Evolutionary conservation across 2,329 filamentous ascomycete genomes (phyloP), one percentile per base, ranked within the genome.

Genomic region (Calonectria ilicicola): DNA sequence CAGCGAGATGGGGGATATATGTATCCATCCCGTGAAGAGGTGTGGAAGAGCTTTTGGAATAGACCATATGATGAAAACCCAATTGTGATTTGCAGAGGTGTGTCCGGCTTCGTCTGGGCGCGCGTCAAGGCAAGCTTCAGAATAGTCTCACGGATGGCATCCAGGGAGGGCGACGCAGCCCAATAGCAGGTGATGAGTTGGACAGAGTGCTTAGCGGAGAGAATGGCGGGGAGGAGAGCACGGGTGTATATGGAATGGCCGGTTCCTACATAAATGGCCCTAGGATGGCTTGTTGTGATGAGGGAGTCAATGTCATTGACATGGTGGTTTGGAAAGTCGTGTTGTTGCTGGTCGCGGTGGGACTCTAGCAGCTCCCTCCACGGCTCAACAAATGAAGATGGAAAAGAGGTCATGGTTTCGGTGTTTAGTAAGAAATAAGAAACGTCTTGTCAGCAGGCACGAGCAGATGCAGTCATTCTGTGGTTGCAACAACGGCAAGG

Each of bases 181-280:
- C 94, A 96, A 83, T 96, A 97, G 82, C 94, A 96, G 10, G 94
- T 96, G 8, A 95, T 93, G 49, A 97, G 87, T 71, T 95, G 90
- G 32, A 96, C 85, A 78, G 95, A 94, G 60, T 87, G 84, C 42
- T 88, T 85, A 2, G 94, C 92, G 0, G 84, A 80, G 5, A 90
- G 83, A 4, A 96, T 88, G 10, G 91, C 90, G 2, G 93, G 91
- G 0, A 93, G 83, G 8, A 95, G 85, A 4, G 86, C 84, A 46
- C 86, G 84, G 0, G 86, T 86, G 77, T 88, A 91, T 35, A 93
- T 87, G 5, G 87, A 88, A 21, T 87, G 84, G 7, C 91, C 91
- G 0, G 89, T 92, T 69, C 91, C 91, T 19, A 92, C 81, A 29
- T 85, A 85, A 74, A 93, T 89, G 6, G 85, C 84, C 21, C 81